Evolutionary conservation across 1,284 basidiomycete species (phyloP).

Genomic region (Schizophyllum amplum): DNA sequence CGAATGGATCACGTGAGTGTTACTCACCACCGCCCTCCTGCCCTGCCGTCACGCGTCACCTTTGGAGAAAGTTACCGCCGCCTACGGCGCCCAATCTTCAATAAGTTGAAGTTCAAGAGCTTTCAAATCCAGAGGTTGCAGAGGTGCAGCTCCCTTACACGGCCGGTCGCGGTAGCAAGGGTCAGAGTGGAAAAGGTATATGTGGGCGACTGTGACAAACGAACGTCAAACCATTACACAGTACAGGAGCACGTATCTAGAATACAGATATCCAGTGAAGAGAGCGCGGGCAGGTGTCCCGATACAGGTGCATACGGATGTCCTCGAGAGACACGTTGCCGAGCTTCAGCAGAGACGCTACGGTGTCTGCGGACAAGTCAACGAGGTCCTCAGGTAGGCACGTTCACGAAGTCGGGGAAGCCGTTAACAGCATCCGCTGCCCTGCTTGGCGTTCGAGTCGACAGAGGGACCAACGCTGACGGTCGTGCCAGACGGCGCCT

Average conservation of each 20-base stretch:
- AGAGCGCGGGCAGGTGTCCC: not conserved
- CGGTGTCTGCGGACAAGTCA: too few species aligned
- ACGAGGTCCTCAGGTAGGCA: not conserved
- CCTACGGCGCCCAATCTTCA: too few species aligned
- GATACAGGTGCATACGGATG: not conserved
- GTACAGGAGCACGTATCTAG: not conserved
- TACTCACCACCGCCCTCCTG: too few species aligned
- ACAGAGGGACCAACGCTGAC: slow-evolving; percentile 64
- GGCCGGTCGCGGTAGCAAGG: too few species aligned
- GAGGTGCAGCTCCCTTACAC: too few species aligned
- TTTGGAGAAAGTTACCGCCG: too few species aligned
- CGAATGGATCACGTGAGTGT: too few species aligned
- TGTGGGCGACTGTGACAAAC: not conserved
- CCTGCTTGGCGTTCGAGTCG: slow-evolving; percentile 40
- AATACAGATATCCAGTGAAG: not conserved
- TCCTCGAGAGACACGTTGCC: not conserved
- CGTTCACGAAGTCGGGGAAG: not conserved
- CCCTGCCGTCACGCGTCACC: too few species aligned
- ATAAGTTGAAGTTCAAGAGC: too few species aligned
- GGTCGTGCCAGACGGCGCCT: slow-evolving; percentile 43
- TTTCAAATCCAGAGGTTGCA: too few species aligned
- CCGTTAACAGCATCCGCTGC: slow-evolving; percentile 41
- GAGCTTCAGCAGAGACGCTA: too few species aligned
- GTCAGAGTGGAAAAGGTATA: not conserved
- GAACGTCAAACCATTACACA: not conserved